A percentile compares a stretch with the other conserved stretches of the same genome.
phyloP scores from a whole-genome alignment of 192 early-diverging fungal genomes.

The Cetraspora pellucida region DNA sequence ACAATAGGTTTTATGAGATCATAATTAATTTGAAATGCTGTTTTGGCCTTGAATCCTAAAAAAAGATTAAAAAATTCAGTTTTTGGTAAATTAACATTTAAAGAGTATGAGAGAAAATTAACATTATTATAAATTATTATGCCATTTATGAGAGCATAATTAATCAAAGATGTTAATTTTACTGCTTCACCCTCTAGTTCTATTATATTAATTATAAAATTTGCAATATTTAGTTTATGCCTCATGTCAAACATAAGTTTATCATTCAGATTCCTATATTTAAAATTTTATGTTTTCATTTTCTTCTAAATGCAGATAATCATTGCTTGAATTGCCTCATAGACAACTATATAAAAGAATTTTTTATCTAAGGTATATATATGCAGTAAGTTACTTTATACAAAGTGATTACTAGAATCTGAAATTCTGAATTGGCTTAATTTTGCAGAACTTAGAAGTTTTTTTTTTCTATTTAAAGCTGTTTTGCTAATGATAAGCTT shows the following conservation, averaged over 20 bases:
- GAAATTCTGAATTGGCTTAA: neutral
- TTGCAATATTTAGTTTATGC: neutral
- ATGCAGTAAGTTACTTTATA: neutral
- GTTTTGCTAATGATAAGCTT: neutral
- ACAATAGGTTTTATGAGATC: neutral
- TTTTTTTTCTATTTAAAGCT: neutral
- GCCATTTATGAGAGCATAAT: neutral
- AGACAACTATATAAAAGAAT: neutral
- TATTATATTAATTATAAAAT: no score
- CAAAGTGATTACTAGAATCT: neutral
- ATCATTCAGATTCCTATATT: neutral
- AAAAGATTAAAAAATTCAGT: constrained; percentile 20
- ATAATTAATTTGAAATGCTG: neutral
- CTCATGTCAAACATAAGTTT: neutral
- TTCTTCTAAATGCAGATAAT: neutral
- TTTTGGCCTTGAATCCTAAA: neutral
- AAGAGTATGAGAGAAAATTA: neutral
- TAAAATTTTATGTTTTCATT: neutral
- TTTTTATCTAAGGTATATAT: constrained; percentile 12
- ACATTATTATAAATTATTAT: neutral
- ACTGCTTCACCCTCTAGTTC: no score
- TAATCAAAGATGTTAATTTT: no score
- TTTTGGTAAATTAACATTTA: neutral
- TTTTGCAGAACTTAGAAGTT: neutral
- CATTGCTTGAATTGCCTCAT: constrained; percentile 13